Conservation (phyloP, 2,329 filamentous ascomycete species). For the Paecilomyces formosus region DNA sequence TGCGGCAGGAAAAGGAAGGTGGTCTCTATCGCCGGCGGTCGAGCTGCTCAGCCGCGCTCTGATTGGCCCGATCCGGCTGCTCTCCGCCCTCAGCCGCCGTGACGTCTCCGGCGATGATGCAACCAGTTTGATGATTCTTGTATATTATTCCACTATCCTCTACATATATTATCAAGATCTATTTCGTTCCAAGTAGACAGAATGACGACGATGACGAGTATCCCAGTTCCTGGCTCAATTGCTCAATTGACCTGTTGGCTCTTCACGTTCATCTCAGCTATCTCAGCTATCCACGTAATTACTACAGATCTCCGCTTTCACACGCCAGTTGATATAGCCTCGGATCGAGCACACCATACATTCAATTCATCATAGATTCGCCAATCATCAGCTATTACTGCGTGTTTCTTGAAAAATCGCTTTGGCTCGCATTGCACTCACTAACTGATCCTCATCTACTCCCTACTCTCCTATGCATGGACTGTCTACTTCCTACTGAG, state of each 20-base stretch:
- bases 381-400: no score
- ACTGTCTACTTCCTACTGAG: no score
- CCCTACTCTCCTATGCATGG: no score
- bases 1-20: constrained; percentile 2
- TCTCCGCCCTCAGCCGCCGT: constrained; percentile 7
- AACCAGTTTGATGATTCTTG: background rate
- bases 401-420: background rate
- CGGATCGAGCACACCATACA: no score
- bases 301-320: background rate
- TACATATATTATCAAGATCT: no score
- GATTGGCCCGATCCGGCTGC: constrained; percentile 3
- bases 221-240: background rate
- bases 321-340: background rate
- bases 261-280: no score
- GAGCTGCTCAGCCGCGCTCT: background rate
- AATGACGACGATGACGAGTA: no score
- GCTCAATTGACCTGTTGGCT: background rate
- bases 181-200: no score
- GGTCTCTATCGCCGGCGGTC: background rate
- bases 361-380: no score
- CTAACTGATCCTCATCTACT: no score
- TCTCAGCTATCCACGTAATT: background rate
- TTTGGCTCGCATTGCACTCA: background rate
- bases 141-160: no score
- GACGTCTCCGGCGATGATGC: constrained; percentile 6